Percentiles rank a stretch among this genome's conserved stretches.
Evolutionary conservation across 2,329 filamentous ascomycete species (phyloP).

Genomic region (Sporothrix luriei): DNA sequence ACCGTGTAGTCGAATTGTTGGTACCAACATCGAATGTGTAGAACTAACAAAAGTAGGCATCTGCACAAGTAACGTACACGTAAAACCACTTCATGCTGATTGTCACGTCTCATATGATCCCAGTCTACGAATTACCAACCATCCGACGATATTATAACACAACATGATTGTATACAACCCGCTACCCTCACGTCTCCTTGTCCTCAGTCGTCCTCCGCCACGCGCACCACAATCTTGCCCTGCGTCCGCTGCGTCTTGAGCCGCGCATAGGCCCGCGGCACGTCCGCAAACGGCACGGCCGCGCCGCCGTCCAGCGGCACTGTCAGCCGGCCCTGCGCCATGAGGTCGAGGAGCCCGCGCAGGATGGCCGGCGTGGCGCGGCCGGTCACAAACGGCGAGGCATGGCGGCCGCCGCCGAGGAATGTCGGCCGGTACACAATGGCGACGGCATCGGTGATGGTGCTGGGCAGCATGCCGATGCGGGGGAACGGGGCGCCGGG

Average conservation of each 20-base stretch:
- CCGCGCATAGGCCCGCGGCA: slow-evolving; percentile 37
- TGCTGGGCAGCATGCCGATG: slow-evolving; percentile 32
- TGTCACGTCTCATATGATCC: no score
- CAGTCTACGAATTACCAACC: no score
- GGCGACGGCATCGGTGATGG: slow-evolving; percentile 20
- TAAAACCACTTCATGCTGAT: no score
- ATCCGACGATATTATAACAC: no score
- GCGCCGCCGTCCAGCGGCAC: slow-evolving; percentile 36
- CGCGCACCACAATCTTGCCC: slow-evolving; percentile 40
- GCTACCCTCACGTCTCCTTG: neutral
- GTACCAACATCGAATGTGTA: no score
- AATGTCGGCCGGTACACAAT: slow-evolving; percentile 33
- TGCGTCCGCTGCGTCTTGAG: slow-evolving; percentile 30
- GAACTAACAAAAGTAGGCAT: no score
- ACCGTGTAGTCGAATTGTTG: no score
- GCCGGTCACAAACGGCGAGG: slow-evolving; percentile 31
- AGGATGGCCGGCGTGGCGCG: slow-evolving; percentile 28
- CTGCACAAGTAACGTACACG: no score
- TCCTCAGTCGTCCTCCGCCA: slow-evolving; percentile 21
- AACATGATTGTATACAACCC: no score
- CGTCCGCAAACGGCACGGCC: slow-evolving; percentile 36
- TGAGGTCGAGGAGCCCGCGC: slow-evolving; percentile 37
- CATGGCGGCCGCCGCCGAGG: slow-evolving; percentile 34
- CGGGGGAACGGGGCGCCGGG: slow-evolving; percentile 36
- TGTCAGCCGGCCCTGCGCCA: slow-evolving; percentile 39